These are phyloP conservation scores for Camellia lanceoleosa DNA, from an alignment of 148 eudicot genomes.

Conservation along the genomic window DNA sequence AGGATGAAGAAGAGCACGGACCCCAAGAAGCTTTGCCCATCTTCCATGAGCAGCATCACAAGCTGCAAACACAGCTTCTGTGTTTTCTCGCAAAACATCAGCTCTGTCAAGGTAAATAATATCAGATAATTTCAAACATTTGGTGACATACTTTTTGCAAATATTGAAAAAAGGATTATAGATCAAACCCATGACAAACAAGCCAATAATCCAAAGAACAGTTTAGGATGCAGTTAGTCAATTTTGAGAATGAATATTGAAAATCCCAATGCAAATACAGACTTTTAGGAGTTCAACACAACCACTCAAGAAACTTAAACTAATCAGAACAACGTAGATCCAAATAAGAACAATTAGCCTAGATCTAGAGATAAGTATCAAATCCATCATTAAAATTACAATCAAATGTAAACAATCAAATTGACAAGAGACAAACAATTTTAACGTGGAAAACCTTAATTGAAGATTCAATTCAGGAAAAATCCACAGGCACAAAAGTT, in stretches of 20 bases:
- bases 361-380: too few species aligned
- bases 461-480: too few species aligned
- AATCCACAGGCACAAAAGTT: too few species aligned
- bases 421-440: too few species aligned
- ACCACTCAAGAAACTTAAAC: too few species aligned
- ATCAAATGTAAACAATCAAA: too few species aligned
- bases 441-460: too few species aligned
- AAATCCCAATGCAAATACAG: too few species aligned
- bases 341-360: too few species aligned
- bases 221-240: not conserved
- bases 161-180: not conserved
- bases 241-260: not conserved
- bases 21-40: conserved; percentile 98
- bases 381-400: too few species aligned
- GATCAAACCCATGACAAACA: not conserved
- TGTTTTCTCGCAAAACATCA: conserved; percentile 96
- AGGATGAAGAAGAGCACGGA: conserved; percentile 92
- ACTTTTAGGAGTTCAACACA: too few species aligned
- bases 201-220: not conserved
- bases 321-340: too few species aligned
- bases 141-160: not conserved
- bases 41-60: conserved; percentile 99
- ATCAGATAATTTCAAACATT: not conserved
- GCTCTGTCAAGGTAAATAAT: conserved; percentile 53
- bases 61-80: conserved; percentile 97